A percentile compares a stretch with the other conserved stretches of the same genome.
Evolutionary conservation across 805 yeast genomes (phyloP).

Genomic region (Martiniozyma abietophila): DNA sequence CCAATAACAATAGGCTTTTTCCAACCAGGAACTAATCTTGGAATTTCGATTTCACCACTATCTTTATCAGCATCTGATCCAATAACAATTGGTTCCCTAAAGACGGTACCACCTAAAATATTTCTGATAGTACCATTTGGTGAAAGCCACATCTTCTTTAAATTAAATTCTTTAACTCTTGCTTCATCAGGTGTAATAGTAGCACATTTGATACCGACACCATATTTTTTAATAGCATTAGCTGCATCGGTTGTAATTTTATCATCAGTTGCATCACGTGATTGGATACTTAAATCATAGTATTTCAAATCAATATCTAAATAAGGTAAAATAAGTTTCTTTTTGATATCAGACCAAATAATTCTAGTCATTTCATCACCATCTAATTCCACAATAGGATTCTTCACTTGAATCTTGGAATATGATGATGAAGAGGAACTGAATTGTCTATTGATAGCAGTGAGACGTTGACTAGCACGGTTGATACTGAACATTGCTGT

Average conservation of each 20-base stretch:
- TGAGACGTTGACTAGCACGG: conserved; percentile 9
- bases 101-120: conserved; percentile 74
- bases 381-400: conserved; percentile 70
- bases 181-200: conserved; percentile 80
- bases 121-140: conserved; percentile 83
- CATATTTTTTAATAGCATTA: conserved; percentile 60
- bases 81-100: conserved; percentile 76
- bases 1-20: conserved; percentile 77
- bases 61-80: conserved; percentile 29
- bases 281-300: conserved; percentile 61
- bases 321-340: conserved; percentile 57
- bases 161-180: conserved; percentile 62
- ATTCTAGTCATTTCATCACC: conserved; percentile 87
- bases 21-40: conserved; percentile 73
- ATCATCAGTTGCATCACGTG: conserved; percentile 65
- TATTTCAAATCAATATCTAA: conserved; percentile 67
- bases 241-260: conserved; percentile 74
- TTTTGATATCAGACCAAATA: conserved; percentile 70
- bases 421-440: conserved; percentile 21
- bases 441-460: conserved; percentile 17
- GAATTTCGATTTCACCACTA: conserved; percentile 40
- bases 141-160: conserved; percentile 78
- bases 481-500: too few relatives aligned
- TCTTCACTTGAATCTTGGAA: conserved; percentile 58
- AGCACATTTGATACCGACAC: conserved; percentile 80